Evolutionary conservation across 495 filamentous ascomycete species (phyloP).

Genomic region (Trichoderma orchidacearum): DNA sequence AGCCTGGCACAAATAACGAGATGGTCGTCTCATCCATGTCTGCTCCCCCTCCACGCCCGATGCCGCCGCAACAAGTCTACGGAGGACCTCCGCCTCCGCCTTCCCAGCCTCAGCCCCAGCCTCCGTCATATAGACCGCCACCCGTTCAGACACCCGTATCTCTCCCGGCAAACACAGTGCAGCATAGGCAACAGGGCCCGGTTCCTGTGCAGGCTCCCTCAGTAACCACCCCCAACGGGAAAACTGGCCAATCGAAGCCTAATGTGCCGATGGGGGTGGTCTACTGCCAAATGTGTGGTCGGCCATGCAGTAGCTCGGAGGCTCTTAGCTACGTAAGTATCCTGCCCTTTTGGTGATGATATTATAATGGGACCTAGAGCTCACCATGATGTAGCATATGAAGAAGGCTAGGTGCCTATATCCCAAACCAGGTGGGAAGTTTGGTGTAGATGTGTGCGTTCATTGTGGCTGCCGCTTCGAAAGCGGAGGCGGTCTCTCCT

Average conservation of each 20-base stretch:
- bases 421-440: slow-evolving; percentile 11
- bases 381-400: slow-evolving; percentile 16
- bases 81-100: not conserved
- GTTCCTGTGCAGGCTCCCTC: not conserved
- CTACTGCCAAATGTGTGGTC: slow-evolving; percentile 21
- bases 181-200: not conserved
- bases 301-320: slow-evolving; percentile 16
- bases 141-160: not conserved
- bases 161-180: not conserved
- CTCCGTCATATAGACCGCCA: not conserved
- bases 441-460: slow-evolving; percentile 19
- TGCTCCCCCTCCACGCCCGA: not conserved
- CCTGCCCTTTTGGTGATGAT: not conserved
- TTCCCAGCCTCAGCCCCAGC: not conserved
- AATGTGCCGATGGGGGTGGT: not conserved
- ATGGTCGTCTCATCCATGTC: slow-evolving; percentile 12
- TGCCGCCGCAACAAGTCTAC: not conserved
- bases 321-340: slow-evolving; percentile 27
- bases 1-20: slow-evolving; percentile 10
- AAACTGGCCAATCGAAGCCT: not conserved
- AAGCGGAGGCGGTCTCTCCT: slow-evolving; percentile 15
- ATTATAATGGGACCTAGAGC: too few relatives aligned
- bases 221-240: not conserved
- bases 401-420: slow-evolving; percentile 22
- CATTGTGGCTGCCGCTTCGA: slow-evolving; percentile 27